Base-by-base conservation (phyloP, 2,329 filamentous ascomycete species). In the Hypoxylon sp. region DNA sequence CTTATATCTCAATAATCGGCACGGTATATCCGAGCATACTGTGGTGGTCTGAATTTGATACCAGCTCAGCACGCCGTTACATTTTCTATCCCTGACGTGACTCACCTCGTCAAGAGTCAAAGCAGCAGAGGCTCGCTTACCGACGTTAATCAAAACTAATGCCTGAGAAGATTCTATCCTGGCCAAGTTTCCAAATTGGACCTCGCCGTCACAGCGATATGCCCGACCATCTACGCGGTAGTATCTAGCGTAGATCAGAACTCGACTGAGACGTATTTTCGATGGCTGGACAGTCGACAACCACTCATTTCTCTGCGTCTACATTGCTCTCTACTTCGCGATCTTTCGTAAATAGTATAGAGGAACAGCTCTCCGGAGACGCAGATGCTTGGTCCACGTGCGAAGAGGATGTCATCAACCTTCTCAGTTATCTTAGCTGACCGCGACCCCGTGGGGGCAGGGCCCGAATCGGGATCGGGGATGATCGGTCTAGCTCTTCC, bases 371-470 rank as follows among this genome's bases (percentile, higher is more conserved):
- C 55, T 52, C 46, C 40, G 56, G 50, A 40, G 16, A 30, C 51
- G 46, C 38, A 61, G 62, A 33, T 53, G 30, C 16, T n/a, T 20
- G 51, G 55, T 59, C 56, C 50, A 38, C 50, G 38, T 18, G 6
- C 20, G 16, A 38, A 59, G 44, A 54, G 3, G 22, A 24, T n/a
- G 22, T 22, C n/a, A n/a, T 30, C 40, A 30, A 55, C 22, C 16
- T 33, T 16, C 9, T 36, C 22, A 61, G 49, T 50, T 52, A 33
- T 20, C 40, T 56, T 28, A 32, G 20, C 40, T 42, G 44, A 22
- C 65, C 54, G 53, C 44, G 8, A 52, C 54, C 62, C 65, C 62
- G 46, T 51, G 65, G 65, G 65, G 58, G 58, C 58, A 45, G 32
- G 56, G 16, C 20, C 24, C 42, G 40, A 45, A 42, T 65, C 61